Evolutionary conservation across 306 rosid genomes (phyloP).

Genomic region (Pterocarpus macrocarpus): DNA sequence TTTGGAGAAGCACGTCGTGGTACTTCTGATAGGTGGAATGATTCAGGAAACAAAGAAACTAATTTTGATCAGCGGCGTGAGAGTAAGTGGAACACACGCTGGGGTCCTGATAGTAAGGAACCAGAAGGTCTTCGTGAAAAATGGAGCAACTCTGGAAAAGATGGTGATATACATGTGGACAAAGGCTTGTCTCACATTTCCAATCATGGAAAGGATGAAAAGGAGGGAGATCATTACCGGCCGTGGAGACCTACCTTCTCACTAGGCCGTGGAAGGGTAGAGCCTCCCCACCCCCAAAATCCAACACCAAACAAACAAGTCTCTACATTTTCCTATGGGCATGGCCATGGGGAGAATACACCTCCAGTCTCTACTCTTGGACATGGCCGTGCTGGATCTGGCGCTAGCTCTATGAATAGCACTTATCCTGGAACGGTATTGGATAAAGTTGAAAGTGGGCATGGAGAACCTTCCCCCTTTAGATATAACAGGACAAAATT

Average conservation of each 20-base stretch:
- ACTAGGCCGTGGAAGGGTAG: constrained; percentile 85
- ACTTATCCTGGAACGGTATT: constrained; percentile 51
- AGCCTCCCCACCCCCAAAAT: constrained; percentile 64
- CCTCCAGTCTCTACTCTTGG: constrained; percentile 70
- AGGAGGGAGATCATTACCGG: constrained; percentile 85
- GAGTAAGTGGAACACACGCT: constrained; percentile 99
- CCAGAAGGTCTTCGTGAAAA: constrained; percentile 78
- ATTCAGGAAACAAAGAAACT: constrained; percentile 70
- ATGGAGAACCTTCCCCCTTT: constrained; percentile 64
- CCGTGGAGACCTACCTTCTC: constrained; percentile 84
- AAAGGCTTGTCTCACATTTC: constrained; percentile 67
- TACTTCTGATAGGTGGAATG: constrained; percentile 74
- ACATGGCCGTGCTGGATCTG: constrained; percentile 70
- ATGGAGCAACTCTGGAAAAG: constrained; percentile 74
- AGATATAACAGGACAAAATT: constrained; percentile 78
- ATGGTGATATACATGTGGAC: constrained; percentile 71
- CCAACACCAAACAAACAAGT: constrained; percentile 68
- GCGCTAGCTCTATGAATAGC: constrained; percentile 61
- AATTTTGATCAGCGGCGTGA: constrained; percentile 91
- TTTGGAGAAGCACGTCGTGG: constrained; percentile 77
- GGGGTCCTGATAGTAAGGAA: constrained; percentile 98
- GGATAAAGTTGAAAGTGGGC: constrained; percentile 69
- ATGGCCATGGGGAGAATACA: constrained; percentile 79
- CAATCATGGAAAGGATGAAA: constrained; percentile 85
- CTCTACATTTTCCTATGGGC: constrained; percentile 66